These are phyloP conservation scores for Penicillium macrosclerotiorum DNA, from an alignment of 495 filamentous ascomycete genomes.

Conservation along the genomic window DNA sequence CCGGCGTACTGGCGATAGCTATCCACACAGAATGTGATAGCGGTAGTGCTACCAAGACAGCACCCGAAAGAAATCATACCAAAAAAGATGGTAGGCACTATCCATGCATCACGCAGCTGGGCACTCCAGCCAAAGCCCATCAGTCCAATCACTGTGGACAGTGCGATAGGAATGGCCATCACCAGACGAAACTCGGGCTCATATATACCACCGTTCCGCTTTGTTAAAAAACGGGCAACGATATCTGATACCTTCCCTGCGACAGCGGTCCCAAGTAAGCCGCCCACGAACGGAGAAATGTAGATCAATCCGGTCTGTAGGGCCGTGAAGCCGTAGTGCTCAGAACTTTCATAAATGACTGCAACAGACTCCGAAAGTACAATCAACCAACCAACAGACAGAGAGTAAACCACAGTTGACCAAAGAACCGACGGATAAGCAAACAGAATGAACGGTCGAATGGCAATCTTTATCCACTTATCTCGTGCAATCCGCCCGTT, in stretches of 20 bases:
- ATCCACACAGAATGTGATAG: constrained; percentile 93
- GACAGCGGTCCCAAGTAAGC: constrained; percentile 83
- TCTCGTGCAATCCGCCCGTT: constrained; percentile 76
- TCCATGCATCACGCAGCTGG: constrained; percentile 70
- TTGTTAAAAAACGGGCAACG: constrained; percentile 74
- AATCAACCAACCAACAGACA: constrained; percentile 94
- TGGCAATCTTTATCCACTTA: constrained; percentile 71
- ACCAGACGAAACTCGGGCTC: constrained; percentile 94
- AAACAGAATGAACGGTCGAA: constrained; percentile 82
- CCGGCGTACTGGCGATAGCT: constrained; percentile 92
- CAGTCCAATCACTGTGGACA: constrained; percentile 79
- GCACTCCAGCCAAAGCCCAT: constrained; percentile 96
- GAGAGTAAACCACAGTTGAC: constrained; percentile 81
- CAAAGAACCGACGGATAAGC: constrained; percentile 88
- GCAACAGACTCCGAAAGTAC: constrained; percentile 87
- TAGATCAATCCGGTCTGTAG: constrained; percentile 85
- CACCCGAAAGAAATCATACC: constrained; percentile 92
- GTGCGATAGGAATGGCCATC: constrained; percentile 79
- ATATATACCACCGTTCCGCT: constrained; percentile 87
- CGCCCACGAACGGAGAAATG: constrained; percentile 85
- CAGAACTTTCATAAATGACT: constrained; percentile 64
- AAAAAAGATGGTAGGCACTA: constrained; percentile 91
- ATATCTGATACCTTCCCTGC: constrained; percentile 87
- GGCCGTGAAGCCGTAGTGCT: constrained; percentile 73
- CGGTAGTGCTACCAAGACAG: constrained; percentile 85